Evolutionary conservation across 306 rosid genomes (phyloP), one percentile per base, ranked within the genome.

Genomic region (Begonia fuchsioides): DNA sequence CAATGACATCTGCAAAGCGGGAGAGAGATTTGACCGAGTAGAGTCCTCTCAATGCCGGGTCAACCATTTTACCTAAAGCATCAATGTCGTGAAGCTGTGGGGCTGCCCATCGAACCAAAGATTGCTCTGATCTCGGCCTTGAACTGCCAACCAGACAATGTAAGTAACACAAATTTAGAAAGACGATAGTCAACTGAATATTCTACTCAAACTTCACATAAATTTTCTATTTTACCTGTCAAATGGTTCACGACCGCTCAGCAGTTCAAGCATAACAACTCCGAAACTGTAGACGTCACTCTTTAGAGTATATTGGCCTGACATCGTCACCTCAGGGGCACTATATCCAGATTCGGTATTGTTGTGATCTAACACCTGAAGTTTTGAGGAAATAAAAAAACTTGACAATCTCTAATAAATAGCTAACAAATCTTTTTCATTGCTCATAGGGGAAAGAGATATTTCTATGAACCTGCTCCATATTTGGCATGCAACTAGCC

Each of bases 81-180:
- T 85, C 96, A 6, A 92, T 92, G 62, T 92, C 98, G 54, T 92
- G 98, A 32, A 92, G 98, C 71, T 92, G 98, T 52, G 98, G 98
- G 12, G 92, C 77, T 14, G 98, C 95, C 98, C 98, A 92, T 54
- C 92, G 71, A 69, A 82, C 98, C 76, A 92, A 72, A 41, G 93
- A 82, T 50, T 92, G 98, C 63, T 92, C 98, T n/a, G 65, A 61
- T 62, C 98, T 82, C 38, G 87, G 47, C 72, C 74, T 92, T 48
- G 81, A 71, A 76, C 98, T 92, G 74, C 54, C 10, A 51, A 32
- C 35, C 35, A 26, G 35, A 8, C 7, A 2, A 26, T 26, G 32
- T 6, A 20, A 2, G 32, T 20, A 20, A 20, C 32, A 3, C 32
- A 20, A 20, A 20, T 20, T 20, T 20, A 26, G 35, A 26, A 26